These are phyloP conservation scores for Leccinum arenicola DNA, from an alignment of 768 basidiomycete genomes.

Conservation along the genomic window DNA sequence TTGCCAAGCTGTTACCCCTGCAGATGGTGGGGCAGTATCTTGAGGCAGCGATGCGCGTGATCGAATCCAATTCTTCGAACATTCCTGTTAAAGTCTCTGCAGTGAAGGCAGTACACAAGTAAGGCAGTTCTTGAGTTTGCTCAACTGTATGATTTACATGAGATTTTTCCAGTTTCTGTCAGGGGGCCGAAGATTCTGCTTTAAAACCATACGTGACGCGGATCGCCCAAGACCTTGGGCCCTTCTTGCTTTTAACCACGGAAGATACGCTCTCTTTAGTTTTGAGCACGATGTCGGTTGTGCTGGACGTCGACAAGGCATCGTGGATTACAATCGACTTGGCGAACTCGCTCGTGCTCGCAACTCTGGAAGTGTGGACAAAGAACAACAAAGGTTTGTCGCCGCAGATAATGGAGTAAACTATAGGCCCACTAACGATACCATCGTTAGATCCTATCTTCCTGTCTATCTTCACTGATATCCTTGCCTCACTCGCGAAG, in stretches of 20 bases:
- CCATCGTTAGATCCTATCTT: constrained; percentile 76
- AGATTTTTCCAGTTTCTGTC: constrained; percentile 56
- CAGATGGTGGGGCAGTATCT: constrained; percentile 82
- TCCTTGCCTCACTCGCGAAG: constrained; percentile 66
- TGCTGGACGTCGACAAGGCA: constrained; percentile 70
- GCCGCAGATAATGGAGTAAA: background rate
- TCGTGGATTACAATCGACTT: constrained; percentile 71
- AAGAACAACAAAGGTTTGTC: constrained; percentile 78
- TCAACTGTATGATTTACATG: constrained; percentile 4
- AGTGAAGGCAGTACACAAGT: constrained; percentile 93
- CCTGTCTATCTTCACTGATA: constrained; percentile 79
- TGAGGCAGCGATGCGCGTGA: constrained; percentile 79
- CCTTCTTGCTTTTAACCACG: constrained; percentile 74
- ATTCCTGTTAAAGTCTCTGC: constrained; percentile 94
- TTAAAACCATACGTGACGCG: constrained; percentile 64
- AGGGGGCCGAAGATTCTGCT: constrained; percentile 54
- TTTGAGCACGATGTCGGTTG: constrained; percentile 79
- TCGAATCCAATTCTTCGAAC: constrained; percentile 68
- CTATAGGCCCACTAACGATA: constrained; percentile 1
- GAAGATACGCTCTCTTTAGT: constrained; percentile 90
- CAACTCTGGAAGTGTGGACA: constrained; percentile 78
- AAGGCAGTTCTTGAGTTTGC: constrained; percentile 22
- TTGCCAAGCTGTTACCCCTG: constrained; percentile 66
- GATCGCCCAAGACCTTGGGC: constrained; percentile 78
- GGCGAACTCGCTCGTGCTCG: constrained; percentile 60